Evolutionary conservation across 2,329 filamentous ascomycete species (phyloP).

Genomic region (Calcarisporium arbuscula): DNA sequence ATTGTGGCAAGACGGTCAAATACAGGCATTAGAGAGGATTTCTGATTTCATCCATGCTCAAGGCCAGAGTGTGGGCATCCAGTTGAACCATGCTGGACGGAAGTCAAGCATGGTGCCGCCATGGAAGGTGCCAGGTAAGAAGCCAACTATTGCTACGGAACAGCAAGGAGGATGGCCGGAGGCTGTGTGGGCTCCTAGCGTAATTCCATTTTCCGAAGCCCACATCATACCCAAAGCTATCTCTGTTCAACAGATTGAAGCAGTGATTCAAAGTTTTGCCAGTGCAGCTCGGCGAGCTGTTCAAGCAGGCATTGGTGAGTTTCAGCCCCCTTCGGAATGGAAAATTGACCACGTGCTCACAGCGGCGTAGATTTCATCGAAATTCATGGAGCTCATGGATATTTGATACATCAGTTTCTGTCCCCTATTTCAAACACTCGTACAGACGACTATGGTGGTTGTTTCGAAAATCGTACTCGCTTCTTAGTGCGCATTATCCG

Average conservation of each 20-base stretch:
- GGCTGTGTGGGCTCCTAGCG: conserved; percentile 45
- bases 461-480: conserved; percentile 60
- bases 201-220: conserved; percentile 52
- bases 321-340: no score
- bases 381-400: conserved; percentile 58
- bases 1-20: conserved; percentile 80
- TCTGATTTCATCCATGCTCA: conserved; percentile 78
- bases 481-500: conserved; percentile 49
- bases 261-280: conserved; percentile 56
- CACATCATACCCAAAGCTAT: conserved; percentile 61
- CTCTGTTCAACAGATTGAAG: conserved; percentile 60
- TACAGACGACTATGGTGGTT: conserved; percentile 60
- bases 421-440: conserved; percentile 53
- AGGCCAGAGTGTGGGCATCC: conserved; percentile 68
- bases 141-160: conserved; percentile 44
- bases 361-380: conserved; percentile 79
- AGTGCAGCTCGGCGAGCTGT: conserved; percentile 54
- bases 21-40: conserved; percentile 62
- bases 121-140: conserved; percentile 52
- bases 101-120: conserved; percentile 57
- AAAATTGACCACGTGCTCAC: no score
- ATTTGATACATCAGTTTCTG: conserved; percentile 60
- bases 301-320: conserved; percentile 64
- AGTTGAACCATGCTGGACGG: conserved; percentile 74
- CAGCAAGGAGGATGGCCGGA: conserved; percentile 51